A percentile compares a stretch with the other conserved stretches of the same genome.
Conservation (phyloP, 148 eudicot species). For the Arbutus unedo region DNA sequence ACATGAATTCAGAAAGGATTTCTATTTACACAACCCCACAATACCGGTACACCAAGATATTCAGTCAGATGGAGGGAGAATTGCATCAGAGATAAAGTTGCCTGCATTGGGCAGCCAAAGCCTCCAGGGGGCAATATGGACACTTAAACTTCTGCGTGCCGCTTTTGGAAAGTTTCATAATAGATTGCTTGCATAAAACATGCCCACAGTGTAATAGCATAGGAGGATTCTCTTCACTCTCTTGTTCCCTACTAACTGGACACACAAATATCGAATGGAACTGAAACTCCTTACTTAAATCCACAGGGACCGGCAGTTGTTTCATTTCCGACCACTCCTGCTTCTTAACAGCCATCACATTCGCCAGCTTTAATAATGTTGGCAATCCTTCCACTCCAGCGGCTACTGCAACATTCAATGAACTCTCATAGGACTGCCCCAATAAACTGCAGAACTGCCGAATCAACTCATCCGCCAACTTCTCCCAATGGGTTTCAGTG, state of each 20-base stretch:
- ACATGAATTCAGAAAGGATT: not conserved
- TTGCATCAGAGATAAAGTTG: conserved; percentile 38
- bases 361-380: conserved; percentile 42
- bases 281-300: conserved; percentile 46
- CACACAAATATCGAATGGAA: conserved; percentile 62
- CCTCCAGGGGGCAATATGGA: conserved; percentile 49
- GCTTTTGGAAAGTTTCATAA: conserved; percentile 41
- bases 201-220: conserved; percentile 65
- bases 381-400: conserved; percentile 60
- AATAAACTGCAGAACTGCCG: conserved; percentile 38
- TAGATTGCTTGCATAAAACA: conserved; percentile 51
- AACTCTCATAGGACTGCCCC: conserved; percentile 43
- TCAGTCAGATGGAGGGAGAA: not conserved
- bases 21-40: conserved; percentile 5
- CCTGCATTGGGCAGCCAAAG: conserved; percentile 40
- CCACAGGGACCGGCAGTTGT: conserved; percentile 53
- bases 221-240: conserved; percentile 55
- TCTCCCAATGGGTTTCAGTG: conserved; percentile 36
- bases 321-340: conserved; percentile 53
- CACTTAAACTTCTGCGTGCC: conserved; percentile 47
- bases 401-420: conserved; percentile 41
- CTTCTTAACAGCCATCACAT: conserved; percentile 42
- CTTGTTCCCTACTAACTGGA: conserved; percentile 55
- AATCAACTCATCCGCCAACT: conserved; percentile 37
- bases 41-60: not conserved